Base-by-base conservation (phyloP, 1,284 basidiomycete genomes). In the Schizophyllum commune region DNA sequence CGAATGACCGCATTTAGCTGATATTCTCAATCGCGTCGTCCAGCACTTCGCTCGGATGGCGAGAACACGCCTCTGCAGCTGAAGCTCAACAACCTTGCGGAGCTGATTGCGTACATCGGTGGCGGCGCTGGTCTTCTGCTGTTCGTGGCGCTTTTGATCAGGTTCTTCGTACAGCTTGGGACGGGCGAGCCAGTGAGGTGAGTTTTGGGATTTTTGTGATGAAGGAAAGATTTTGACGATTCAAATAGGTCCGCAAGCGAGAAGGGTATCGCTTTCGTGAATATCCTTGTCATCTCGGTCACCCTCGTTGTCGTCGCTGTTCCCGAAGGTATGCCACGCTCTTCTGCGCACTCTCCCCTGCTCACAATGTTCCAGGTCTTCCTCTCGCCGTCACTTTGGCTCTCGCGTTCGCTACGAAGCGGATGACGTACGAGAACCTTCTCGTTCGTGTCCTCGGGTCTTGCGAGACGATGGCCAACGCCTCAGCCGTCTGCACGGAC, bases 401-500 rank as follows among this genome's bases (percentile, higher is more conserved):
- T 0, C 81, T 99, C 22, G 94, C 96, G 0, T 98, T 98, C 70
- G 96, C 96, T 0, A 99, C 96, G 56, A 96, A 93, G 71, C 88
- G 96, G 32, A 99, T 99, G 96, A 94, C 95, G 19, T 84, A 89
- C 70, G 91, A 95, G 73, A 96, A 96, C 64, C 79, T 99, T 0
- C 86, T 99, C 56, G 96, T 99, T 19, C 94, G 96, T 65, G 90
- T 98, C 2, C 84, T 99, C 39, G 92, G 94, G 13, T 94, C 94
- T 27, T 99, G 96, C 75, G 96, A 98, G 79, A 98, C 94, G 6
- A 99, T 98, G 96, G 96, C 92, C 34, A 98, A 98, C 71, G 92
- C 95, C 13, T 96, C 91, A 21, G 96, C 98, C 64, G 84, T 98
- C 32, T 98, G 95, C 77, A 98, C 95, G 20, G 94, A 97, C 79